Evolutionary conservation across 306 rosid species (phyloP), one percentile per base, ranked within the genome.

Genomic region (Lathyrus tuberosus): DNA sequence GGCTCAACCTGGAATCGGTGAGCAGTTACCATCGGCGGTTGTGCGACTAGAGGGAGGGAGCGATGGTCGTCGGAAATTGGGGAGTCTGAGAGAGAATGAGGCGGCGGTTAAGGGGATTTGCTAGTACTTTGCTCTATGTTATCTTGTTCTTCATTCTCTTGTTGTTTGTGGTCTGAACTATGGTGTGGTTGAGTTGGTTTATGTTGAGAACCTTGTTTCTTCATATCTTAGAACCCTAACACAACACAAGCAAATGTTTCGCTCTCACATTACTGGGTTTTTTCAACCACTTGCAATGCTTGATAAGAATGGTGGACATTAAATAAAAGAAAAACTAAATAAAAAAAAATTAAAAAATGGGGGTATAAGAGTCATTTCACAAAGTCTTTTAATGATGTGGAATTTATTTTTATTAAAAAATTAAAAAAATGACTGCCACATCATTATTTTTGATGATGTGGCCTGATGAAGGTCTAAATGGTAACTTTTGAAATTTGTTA

Each of bases 1-100:
- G 91, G 85, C 72, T 79, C 86, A 37, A 90, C 71, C 51, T 67
- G 83, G 73, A 83, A 81, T 9, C 86, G 82, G 35, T 87, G 85
- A 13, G 83, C 80, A 41, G 65, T 76, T 3, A 74, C 74, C 14
- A 78, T 69, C 4, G 84, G 77, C 53, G 80, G 74, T 28, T 77
- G 9, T 10, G 60, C 69, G n/a, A 78, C 46, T 5, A 80, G 78
- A 15, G 68, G 79, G 76, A 56, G 8, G 7, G 75, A 77, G 57
- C 53, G 69, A 37, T 76, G 84, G 7, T 81, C 84, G 22, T 79
- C 73, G 69, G 83, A 80, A 15, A 83, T 76, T 10, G 88, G 69
- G 13, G 79, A 76, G 79, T 72, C 64, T 0, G 75, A 24, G 26
- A 80, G 82, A 14, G 86, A 81, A 33, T 73, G 86, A 4, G 46